Conservation (phyloP, 1,284 basidiomycete genomes). For the Rhodotorula sp. region DNA sequence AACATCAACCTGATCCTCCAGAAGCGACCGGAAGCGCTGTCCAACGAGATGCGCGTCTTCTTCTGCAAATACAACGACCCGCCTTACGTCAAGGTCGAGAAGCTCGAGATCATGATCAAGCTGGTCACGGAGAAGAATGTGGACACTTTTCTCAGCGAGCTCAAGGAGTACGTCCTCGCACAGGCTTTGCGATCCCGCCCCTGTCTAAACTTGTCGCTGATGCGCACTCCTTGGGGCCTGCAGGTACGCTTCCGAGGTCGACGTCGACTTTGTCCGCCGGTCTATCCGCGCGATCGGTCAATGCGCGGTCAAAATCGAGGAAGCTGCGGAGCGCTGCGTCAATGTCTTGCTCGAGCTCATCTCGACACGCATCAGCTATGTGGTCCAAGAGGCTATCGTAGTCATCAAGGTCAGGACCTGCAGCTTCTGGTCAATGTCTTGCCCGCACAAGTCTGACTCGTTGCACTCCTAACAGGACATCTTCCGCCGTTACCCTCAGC, state of each 20-base stretch:
- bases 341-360: slow-evolving; percentile 90
- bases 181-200: slow-evolving; percentile 1
- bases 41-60: slow-evolving; percentile 96
- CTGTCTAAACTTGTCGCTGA: neutral
- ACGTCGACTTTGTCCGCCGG: slow-evolving; percentile 95
- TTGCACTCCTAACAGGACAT: slow-evolving; percentile 68
- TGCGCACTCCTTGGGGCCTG: neutral
- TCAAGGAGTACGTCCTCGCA: slow-evolving; percentile 72
- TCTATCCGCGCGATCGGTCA: slow-evolving; percentile 94
- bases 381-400: slow-evolving; percentile 96
- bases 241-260: slow-evolving; percentile 93
- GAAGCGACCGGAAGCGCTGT: slow-evolving; percentile 81
- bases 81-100: slow-evolving; percentile 95
- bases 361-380: slow-evolving; percentile 87
- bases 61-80: slow-evolving; percentile 99
- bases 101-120: slow-evolving; percentile 97
- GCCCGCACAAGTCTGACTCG: neutral
- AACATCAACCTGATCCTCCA: slow-evolving; percentile 97
- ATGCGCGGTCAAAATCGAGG: slow-evolving; percentile 91
- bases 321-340: slow-evolving; percentile 89
- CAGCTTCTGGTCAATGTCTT: neutral
- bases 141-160: slow-evolving; percentile 86
- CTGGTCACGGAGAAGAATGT: slow-evolving; percentile 89
- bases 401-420: slow-evolving; percentile 88
- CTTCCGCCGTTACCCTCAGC: slow-evolving; percentile 95